Base-by-base conservation (phyloP, 164 flowering plant species). In the Macadamia integrifolia region DNA sequence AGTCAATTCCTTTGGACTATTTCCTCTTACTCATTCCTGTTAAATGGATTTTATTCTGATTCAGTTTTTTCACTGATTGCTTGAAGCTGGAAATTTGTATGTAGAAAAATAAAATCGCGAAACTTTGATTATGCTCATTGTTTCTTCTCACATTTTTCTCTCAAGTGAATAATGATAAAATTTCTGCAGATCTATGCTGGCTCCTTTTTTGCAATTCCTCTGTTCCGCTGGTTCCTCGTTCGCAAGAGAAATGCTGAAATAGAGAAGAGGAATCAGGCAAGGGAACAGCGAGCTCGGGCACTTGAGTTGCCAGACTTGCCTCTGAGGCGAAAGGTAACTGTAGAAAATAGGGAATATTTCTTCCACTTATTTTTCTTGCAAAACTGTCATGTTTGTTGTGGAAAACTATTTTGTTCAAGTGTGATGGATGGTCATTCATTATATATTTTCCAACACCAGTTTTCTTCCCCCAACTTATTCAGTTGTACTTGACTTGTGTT, bases 131-230 rank as follows among this genome's bases (percentile, higher is more conserved):
- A 12, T 66, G n/a, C 56, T 40, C 13, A 31, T 44, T 53, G 68
- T 18, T 11, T 40, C 50, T 58, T 44, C 35, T 13, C 46, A 9
- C 46, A 10, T 11, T 43, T 43, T 23, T 49, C n/a, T 35, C 40
- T 61, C 28, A 10, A 30, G 31, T 15, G 60, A 50, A 9, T 66
- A 48, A 63, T 31, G 32, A 3, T 31, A 53, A 61, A 61, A 30
- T 69, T 52, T 50, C 48, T 85, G 80, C 90, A 93, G 97, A 75
- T 90, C 42, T 91, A 94, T 87, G 96, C 97, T 57, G 93, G 87
- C 70, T 88, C 98, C 17, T 94, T 94, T 76, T 94, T 94, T 80
- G 91, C 93, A 60, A 91, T 94, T 79, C 98, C 98, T 65, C 69
- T 90, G 71, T 66, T 88, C 43, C 91, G 98, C 35, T 94, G 95